A percentile compares a stretch with the other conserved stretches of the same genome.
These are phyloP conservation scores for Candida cerambycidarum DNA, from an alignment of 805 yeast species.

Conservation along the genomic window DNA sequence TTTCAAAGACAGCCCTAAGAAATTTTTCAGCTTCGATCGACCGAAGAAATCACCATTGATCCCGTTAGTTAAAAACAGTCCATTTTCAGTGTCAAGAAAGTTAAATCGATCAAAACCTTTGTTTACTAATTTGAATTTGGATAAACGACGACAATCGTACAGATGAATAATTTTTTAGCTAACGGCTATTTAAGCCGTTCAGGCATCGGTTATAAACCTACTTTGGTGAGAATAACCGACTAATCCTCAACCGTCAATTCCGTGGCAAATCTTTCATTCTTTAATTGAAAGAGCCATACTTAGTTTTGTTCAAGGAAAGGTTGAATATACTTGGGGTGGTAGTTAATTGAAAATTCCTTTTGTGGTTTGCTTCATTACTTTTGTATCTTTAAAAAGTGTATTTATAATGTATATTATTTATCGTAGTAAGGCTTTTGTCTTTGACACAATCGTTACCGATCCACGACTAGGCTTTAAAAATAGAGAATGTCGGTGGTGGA, in stretches of 20 bases:
- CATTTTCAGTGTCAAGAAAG: background rate
- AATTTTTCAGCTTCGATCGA: too few relatives aligned
- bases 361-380: background rate
- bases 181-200: background rate
- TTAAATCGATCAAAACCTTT: conserved; percentile 6
- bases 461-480: background rate
- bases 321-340: background rate
- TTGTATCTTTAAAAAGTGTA: background rate
- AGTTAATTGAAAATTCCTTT: background rate
- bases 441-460: background rate
- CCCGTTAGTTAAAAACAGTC: background rate
- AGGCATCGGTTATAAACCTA: conserved; percentile 7
- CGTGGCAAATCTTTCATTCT: conserved; percentile 1
- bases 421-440: too few relatives aligned
- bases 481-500: too few relatives aligned
- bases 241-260: background rate
- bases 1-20: background rate
- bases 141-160: conserved; percentile 9
- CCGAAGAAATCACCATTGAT: conserved; percentile 3
- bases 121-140: background rate
- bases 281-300: conserved; percentile 1
- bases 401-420: conserved; percentile 5
- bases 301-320: background rate
- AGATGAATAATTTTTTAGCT: background rate
- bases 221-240: conserved; percentile 2